phyloP scores from a whole-genome alignment of 2,329 filamentous ascomycete genomes.

The Daldinia sp. region DNA sequence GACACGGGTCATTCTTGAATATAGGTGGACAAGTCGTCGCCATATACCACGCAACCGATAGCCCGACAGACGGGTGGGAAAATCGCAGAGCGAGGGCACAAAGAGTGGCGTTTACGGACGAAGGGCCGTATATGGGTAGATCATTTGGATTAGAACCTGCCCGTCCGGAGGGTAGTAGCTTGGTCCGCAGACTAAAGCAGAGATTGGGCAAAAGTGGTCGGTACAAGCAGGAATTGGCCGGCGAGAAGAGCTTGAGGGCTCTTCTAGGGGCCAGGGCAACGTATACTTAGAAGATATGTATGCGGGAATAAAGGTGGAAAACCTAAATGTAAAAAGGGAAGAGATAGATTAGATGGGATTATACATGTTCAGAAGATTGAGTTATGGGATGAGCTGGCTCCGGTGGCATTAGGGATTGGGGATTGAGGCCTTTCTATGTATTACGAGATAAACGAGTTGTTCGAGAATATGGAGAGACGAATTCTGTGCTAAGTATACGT shows the following conservation, averaged over 20 bases:
- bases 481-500: neutral
- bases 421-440: neutral
- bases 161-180: constrained; percentile 6
- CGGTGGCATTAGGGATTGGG: neutral
- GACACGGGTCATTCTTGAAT: constrained; percentile 45
- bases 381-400: neutral
- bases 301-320: neutral
- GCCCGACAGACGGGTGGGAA: constrained; percentile 43
- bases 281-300: neutral
- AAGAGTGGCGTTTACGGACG: constrained; percentile 43
- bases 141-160: constrained; percentile 28
- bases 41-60: constrained; percentile 46
- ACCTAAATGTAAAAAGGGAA: neutral
- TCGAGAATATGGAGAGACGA: neutral
- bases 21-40: constrained; percentile 40
- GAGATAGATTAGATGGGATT: neutral
- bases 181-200: constrained; percentile 30
- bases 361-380: neutral
- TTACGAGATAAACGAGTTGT: neutral
- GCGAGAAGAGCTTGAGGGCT: constrained; percentile 30
- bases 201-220: constrained; percentile 2
- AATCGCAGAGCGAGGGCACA: constrained; percentile 44
- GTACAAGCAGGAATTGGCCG: constrained; percentile 7
- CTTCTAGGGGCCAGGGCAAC: constrained; percentile 31
- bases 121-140: constrained; percentile 44